A percentile compares a stretch with the other conserved stretches of the same genome.
Evolutionary conservation across 2,329 filamentous ascomycete species (phyloP).

Genomic region (Metarhizium anisopliae): DNA sequence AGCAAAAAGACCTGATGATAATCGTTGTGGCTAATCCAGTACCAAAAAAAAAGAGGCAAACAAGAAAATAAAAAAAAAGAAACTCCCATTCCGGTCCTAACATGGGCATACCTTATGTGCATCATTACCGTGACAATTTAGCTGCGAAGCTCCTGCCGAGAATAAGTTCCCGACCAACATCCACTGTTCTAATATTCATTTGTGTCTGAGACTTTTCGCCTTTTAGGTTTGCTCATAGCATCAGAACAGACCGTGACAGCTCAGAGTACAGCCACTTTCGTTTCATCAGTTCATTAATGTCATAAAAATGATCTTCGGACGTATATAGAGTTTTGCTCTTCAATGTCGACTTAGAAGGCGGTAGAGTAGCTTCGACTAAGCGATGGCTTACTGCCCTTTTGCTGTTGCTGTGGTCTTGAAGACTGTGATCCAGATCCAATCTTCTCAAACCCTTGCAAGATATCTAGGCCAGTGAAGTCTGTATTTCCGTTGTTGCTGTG

Average conservation of each 20-base stretch:
- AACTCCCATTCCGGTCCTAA: not conserved
- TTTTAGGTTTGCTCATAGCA: not conserved
- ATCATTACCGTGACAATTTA: constrained; percentile 21
- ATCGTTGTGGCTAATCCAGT: not conserved
- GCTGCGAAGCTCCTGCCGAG: constrained; percentile 19
- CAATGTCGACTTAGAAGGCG: constrained; percentile 16
- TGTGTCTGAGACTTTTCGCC: not conserved
- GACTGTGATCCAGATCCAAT: constrained; percentile 46
- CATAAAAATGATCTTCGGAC: constrained; percentile 9
- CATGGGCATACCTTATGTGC: constrained; percentile 9
- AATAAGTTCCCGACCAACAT: not conserved
- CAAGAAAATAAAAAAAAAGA: not conserved
- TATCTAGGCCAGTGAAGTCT: constrained; percentile 55
- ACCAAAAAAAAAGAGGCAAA: not conserved
- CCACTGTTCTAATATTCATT: not conserved
- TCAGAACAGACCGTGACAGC: not conserved
- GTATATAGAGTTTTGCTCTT: constrained; percentile 6
- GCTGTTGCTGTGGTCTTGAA: constrained; percentile 15
- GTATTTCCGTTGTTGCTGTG: constrained; percentile 43
- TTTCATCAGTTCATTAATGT: constrained; percentile 12
- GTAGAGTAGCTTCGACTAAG: constrained; percentile 23
- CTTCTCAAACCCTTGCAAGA: constrained; percentile 67
- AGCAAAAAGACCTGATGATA: not conserved
- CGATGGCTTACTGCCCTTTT: constrained; percentile 18
- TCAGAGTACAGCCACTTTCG: not conserved